These are phyloP conservation scores for Coemansia sp. DNA, from an alignment of 192 early-diverging fungal genomes.

Conservation along the genomic window DNA sequence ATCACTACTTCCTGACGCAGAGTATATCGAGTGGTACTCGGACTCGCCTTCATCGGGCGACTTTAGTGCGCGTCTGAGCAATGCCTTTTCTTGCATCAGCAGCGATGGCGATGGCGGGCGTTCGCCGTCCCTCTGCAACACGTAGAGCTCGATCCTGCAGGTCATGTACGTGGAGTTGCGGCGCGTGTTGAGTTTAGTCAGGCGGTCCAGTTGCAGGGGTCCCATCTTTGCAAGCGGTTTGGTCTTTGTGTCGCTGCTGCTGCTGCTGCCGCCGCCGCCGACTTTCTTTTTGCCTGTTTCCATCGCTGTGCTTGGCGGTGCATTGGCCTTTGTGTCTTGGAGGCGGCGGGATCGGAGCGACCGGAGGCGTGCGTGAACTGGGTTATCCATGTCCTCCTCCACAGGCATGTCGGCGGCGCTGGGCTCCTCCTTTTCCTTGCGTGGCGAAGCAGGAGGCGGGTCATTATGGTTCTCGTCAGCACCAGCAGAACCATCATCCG, in stretches of 20 bases:
- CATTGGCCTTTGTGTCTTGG: too few relatives aligned
- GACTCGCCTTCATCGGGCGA: not conserved
- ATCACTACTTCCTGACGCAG: slow-evolving; percentile 3
- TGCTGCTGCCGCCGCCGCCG: too few relatives aligned
- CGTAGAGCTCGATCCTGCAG: slow-evolving; percentile 32
- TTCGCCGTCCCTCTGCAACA: slow-evolving; percentile 16
- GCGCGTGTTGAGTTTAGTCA: slow-evolving; percentile 51
- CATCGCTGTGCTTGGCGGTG: too few relatives aligned
- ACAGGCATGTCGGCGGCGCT: not conserved
- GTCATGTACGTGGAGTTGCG: slow-evolving; percentile 51
- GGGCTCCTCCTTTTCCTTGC: not conserved
- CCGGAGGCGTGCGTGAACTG: slow-evolving; percentile 23
- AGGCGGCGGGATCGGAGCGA: slow-evolving; percentile 31
- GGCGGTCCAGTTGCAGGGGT: slow-evolving; percentile 44
- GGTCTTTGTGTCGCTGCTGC: too few relatives aligned
- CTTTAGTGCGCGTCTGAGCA: slow-evolving; percentile 12
- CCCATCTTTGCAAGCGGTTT: slow-evolving; percentile 39
- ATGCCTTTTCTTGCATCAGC: slow-evolving; percentile 37
- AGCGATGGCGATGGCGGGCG: slow-evolving; percentile 44
- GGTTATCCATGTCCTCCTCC: slow-evolving; percentile 15
- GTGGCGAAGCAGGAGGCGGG: not conserved
- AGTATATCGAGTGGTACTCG: slow-evolving; percentile 28
- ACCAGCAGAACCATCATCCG: too few relatives aligned
- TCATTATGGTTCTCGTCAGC: not conserved
- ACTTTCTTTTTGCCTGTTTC: too few relatives aligned